These are phyloP conservation scores for Aspergillus niger DNA, from an alignment of 2,329 filamentous ascomycete species.

Conservation along the genomic window DNA sequence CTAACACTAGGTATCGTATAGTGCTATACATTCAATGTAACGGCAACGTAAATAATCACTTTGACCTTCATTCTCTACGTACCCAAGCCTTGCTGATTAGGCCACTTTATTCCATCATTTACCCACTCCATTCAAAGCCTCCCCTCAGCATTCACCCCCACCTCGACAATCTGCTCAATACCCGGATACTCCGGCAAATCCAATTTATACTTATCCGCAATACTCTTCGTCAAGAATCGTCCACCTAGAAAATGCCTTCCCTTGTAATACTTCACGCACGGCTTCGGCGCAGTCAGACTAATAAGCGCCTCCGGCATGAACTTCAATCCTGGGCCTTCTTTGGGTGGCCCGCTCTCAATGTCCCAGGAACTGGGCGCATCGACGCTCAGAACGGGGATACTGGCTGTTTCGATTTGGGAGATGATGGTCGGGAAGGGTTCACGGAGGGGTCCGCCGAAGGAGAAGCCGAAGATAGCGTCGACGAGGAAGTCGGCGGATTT, in stretches of 20 bases:
- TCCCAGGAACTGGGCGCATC: constrained; percentile 95
- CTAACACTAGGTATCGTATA: neutral
- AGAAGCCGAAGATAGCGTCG: constrained; percentile 95
- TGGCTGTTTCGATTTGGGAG: constrained; percentile 69
- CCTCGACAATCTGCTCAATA: constrained; percentile 85
- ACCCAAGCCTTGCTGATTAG: neutral
- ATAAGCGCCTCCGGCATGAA: constrained; percentile 82
- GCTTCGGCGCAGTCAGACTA: constrained; percentile 91
- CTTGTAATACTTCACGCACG: constrained; percentile 77
- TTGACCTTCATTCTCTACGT: neutral
- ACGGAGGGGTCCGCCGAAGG: constrained; percentile 87
- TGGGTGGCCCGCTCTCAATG: constrained; percentile 81
- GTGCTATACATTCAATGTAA: neutral
- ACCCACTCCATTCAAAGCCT: constrained; percentile 29
- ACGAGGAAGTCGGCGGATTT: constrained; percentile 75
- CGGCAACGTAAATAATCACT: neutral
- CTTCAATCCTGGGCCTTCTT: constrained; percentile 71
- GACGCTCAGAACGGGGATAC: constrained; percentile 78
- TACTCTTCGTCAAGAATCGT: constrained; percentile 75
- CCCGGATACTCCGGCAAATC: constrained; percentile 82
- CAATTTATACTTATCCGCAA: constrained; percentile 83
- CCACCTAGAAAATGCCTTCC: constrained; percentile 93
- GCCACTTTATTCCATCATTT: neutral
- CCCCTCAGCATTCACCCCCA: constrained; percentile 49
- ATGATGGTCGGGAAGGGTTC: constrained; percentile 88